Evolutionary conservation across 306 rosid species (phyloP).

Genomic region (Lagenaria siceraria): DNA sequence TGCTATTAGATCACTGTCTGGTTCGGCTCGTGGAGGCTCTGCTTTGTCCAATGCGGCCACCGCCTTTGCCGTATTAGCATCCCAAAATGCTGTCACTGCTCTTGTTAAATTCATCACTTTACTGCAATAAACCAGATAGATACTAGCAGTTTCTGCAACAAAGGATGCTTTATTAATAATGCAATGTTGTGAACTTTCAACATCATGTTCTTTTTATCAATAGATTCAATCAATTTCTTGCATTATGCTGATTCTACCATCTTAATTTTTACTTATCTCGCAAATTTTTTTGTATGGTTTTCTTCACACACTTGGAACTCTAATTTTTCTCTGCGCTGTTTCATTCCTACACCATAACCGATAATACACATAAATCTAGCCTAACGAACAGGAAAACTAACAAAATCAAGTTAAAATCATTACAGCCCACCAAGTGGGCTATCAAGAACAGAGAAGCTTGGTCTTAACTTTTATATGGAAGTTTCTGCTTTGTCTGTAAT

Average conservation of each 20-base stretch:
- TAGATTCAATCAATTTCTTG: not conserved
- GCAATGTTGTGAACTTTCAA: not conserved
- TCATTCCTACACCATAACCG: not conserved
- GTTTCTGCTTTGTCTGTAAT: not conserved
- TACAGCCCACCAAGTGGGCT: not conserved
- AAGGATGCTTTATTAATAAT: not conserved
- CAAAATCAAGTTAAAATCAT: not conserved
- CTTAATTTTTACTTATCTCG: too few relatives aligned
- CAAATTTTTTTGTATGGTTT: not conserved
- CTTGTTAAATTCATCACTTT: constrained; percentile 31
- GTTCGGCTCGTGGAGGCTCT: constrained; percentile 74
- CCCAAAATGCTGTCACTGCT: constrained; percentile 46
- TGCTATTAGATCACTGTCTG: constrained; percentile 50
- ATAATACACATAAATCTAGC: not conserved
- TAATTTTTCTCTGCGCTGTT: not conserved
- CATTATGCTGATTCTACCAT: too few relatives aligned
- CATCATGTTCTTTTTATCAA: not conserved
- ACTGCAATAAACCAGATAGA: not conserved
- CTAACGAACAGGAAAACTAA: not conserved
- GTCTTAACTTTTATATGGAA: not conserved
- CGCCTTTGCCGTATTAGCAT: constrained; percentile 34
- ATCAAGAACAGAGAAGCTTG: not conserved
- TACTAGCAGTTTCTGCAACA: not conserved
- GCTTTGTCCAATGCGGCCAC: constrained; percentile 39
- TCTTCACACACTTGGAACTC: not conserved